Conservation (phyloP, 2,329 filamentous ascomycete genomes). For the Paramyrothecium sp. region DNA sequence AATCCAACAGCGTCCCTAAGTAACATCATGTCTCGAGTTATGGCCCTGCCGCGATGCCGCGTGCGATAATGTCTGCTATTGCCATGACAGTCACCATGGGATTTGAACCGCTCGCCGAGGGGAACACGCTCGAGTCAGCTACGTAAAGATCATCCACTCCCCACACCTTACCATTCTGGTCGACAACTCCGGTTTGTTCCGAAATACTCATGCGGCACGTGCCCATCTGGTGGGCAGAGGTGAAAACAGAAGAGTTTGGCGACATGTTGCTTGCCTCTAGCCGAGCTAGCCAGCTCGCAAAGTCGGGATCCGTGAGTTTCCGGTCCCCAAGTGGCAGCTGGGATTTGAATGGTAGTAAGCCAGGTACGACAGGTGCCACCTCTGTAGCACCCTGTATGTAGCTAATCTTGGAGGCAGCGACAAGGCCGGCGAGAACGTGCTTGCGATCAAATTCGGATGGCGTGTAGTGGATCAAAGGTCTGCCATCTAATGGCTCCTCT, state of each 20-base stretch:
- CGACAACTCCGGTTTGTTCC: constrained; percentile 48
- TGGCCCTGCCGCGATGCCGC: background rate
- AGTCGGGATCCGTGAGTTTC: background rate
- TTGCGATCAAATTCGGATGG: constrained; percentile 2
- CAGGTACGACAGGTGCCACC: constrained; percentile 3
- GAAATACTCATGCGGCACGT: constrained; percentile 63
- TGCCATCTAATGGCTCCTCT: background rate
- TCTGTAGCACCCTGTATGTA: constrained; percentile 6
- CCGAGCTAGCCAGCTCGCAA: constrained; percentile 15
- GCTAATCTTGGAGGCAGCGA: constrained; percentile 4
- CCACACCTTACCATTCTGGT: constrained; percentile 56
- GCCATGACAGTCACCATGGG: constrained; percentile 73
- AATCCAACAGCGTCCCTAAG: too few species aligned
- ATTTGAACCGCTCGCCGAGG: constrained; percentile 69
- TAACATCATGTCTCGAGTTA: too few species aligned
- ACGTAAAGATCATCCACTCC: constrained; percentile 60
- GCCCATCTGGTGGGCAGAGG: constrained; percentile 73
- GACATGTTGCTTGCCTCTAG: constrained; percentile 54
- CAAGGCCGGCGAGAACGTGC: constrained; percentile 4
- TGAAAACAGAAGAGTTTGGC: constrained; percentile 26
- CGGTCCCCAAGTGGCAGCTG: background rate
- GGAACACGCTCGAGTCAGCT: constrained; percentile 68
- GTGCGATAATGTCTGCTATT: constrained; percentile 42
- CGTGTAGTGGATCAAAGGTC: constrained; percentile 4
- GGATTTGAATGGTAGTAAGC: constrained; percentile 4